Percentiles rank a stretch among this genome's conserved stretches.
These are phyloP conservation scores for Gardenia jasminoides DNA, from an alignment of 257 asterid species.

Conservation along the genomic window DNA sequence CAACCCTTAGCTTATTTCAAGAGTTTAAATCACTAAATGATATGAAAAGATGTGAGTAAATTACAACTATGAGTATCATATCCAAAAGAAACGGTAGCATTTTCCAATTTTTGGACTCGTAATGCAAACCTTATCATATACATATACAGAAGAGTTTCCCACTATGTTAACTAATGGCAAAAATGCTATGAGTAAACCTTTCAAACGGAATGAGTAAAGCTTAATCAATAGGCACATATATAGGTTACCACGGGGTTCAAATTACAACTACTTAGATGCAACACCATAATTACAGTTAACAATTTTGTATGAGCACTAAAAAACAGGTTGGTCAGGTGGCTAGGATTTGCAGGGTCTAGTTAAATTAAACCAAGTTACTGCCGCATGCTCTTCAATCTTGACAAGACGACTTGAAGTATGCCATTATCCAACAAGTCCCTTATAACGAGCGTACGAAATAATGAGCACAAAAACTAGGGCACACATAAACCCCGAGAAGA, in stretches of 20 bases:
- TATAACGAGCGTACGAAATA: conserved; percentile 61
- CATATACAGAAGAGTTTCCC: background rate
- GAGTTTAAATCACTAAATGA: too few relatives aligned
- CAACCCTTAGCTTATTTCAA: too few relatives aligned
- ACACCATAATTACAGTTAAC: background rate
- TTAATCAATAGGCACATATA: background rate
- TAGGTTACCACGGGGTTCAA: background rate
- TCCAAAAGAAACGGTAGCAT: too few relatives aligned
- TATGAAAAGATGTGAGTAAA: too few relatives aligned
- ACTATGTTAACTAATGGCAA: too few relatives aligned
- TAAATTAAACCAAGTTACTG: background rate
- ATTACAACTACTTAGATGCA: too few relatives aligned
- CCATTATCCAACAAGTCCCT: conserved; percentile 82
- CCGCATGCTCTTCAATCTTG: too few relatives aligned
- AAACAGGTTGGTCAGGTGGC: background rate
- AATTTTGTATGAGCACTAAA: background rate
- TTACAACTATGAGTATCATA: too few relatives aligned
- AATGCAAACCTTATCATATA: background rate
- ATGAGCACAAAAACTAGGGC: conserved; percentile 43
- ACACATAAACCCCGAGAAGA: conserved; percentile 29
- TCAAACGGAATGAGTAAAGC: background rate
- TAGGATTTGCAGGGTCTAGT: background rate
- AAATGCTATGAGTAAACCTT: background rate
- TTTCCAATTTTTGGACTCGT: background rate
- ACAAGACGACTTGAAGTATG: background rate